Percentiles rank a stretch among this genome's conserved stretches.
These are phyloP conservation scores for Aspergillus diversus DNA, from an alignment of 495 filamentous ascomycete species.

Conservation along the genomic window DNA sequence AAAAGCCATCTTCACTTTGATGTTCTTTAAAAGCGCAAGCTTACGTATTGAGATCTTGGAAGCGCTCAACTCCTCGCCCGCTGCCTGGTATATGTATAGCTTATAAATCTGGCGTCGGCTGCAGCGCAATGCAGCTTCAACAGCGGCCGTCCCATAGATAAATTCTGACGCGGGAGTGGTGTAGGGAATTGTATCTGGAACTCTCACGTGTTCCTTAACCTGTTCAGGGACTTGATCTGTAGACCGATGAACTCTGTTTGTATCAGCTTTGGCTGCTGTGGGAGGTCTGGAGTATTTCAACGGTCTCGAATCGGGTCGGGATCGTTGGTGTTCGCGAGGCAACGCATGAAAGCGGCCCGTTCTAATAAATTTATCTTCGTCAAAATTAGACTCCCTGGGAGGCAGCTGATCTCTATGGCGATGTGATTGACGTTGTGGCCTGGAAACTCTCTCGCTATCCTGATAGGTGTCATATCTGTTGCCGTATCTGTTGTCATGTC, in stretches of 20 bases:
- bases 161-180: slow-evolving; percentile 89
- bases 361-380: slow-evolving; percentile 40
- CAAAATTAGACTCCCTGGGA: slow-evolving; percentile 24
- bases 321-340: slow-evolving; percentile 32
- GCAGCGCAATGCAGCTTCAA: slow-evolving; percentile 78
- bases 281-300: neutral
- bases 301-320: neutral
- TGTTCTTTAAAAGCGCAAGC: slow-evolving; percentile 59
- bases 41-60: slow-evolving; percentile 53
- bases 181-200: slow-evolving; percentile 69
- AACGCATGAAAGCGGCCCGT: slow-evolving; percentile 38
- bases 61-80: slow-evolving; percentile 44
- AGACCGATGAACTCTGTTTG: slow-evolving; percentile 24
- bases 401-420: neutral
- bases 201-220: slow-evolving; percentile 41
- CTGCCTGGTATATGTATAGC: slow-evolving; percentile 69
- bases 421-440: neutral
- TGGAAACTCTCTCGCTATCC: neutral
- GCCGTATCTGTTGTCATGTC: neutral
- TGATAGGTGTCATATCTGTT: too few species aligned
- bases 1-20: slow-evolving; percentile 58
- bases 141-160: slow-evolving; percentile 79
- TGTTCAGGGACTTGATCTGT: slow-evolving; percentile 41
- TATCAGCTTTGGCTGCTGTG: neutral
- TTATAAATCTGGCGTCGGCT: slow-evolving; percentile 76